Percentiles rank a stretch among this genome's conserved stretches.
These are phyloP conservation scores for Aspergillus brunneoviolaceus DNA, from an alignment of 2,329 filamentous ascomycete species.

Conservation along the genomic window DNA sequence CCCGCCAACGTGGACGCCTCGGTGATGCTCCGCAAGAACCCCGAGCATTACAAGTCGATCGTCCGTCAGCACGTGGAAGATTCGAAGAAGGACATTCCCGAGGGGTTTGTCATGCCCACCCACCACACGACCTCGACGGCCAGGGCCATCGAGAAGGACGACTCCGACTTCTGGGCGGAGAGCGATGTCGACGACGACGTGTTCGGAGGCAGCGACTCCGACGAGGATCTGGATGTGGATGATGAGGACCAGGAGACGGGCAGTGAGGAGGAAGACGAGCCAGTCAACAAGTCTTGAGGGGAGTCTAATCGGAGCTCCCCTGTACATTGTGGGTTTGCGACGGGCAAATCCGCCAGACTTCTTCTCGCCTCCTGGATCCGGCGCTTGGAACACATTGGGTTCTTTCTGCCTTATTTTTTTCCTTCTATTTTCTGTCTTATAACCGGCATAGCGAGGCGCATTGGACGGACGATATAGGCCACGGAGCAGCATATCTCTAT, in stretches of 20 bases:
- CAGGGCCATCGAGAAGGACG: slow-evolving; percentile 66
- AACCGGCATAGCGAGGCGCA: neutral
- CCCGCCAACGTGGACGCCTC: slow-evolving; percentile 94
- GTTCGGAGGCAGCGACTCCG: slow-evolving; percentile 70
- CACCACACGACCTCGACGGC: slow-evolving; percentile 49
- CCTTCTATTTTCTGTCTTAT: neutral
- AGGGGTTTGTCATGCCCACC: slow-evolving; percentile 78
- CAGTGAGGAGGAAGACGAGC: slow-evolving; percentile 50
- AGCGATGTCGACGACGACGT: slow-evolving; percentile 70
- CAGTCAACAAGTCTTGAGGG: neutral
- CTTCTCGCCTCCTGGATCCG: neutral
- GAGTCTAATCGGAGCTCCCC: neutral
- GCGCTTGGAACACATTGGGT: neutral
- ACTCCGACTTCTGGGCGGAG: slow-evolving; percentile 75
- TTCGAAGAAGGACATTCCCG: slow-evolving; percentile 77
- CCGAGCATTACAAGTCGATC: slow-evolving; percentile 65
- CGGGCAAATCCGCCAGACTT: neutral
- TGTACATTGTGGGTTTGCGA: neutral
- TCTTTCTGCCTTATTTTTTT: neutral
- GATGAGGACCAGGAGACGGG: slow-evolving; percentile 49
- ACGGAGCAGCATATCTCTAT: neutral
- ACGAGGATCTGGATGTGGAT: slow-evolving; percentile 47
- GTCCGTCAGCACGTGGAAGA: slow-evolving; percentile 69
- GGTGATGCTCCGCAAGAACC: slow-evolving; percentile 76
- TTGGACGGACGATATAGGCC: neutral